Conservation (phyloP, 768 basidiomycete species). For the Pleurotus eryngii region DNA sequence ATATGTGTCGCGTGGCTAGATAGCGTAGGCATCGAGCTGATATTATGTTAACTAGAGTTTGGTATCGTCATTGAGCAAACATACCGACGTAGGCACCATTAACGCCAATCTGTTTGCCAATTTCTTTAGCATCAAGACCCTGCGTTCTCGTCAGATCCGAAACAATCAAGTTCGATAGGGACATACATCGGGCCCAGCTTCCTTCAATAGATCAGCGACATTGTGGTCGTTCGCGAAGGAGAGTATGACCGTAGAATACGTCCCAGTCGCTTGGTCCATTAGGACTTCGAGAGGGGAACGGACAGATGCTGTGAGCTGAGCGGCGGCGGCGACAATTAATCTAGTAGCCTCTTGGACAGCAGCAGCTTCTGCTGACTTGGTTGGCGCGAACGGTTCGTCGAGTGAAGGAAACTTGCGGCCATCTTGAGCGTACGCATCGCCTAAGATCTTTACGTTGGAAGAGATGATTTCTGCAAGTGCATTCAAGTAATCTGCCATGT, state of each 20-base stretch:
- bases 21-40: conserved; percentile 34
- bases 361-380: not conserved
- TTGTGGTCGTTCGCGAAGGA: conserved; percentile 11
- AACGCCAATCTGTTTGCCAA: conserved; percentile 24
- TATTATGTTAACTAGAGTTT: not conserved
- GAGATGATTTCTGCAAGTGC: conserved; percentile 3
- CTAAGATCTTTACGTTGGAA: conserved; percentile 2
- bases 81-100: conserved; percentile 31
- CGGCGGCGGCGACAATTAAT: conserved; percentile 18
- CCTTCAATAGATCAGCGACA: conserved; percentile 37
- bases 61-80: not conserved
- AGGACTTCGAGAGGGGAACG: conserved; percentile 14
- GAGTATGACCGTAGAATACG: not conserved
- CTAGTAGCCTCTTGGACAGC: conserved; percentile 10
- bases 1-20: conserved; percentile 36
- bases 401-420: conserved; percentile 9
- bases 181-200: conserved; percentile 31
- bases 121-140: conserved; percentile 33
- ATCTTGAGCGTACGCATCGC: not conserved
- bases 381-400: conserved; percentile 13
- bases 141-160: conserved; percentile 1
- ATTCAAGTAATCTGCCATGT: conserved; percentile 3
- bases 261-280: conserved; percentile 7
- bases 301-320: conserved; percentile 19
- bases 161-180: not conserved